Percentiles rank a stretch among this genome's conserved stretches.
Evolutionary conservation across 176 grass and related monocot species (phyloP).

Genomic region (Puccinellia tenuiflora): DNA sequence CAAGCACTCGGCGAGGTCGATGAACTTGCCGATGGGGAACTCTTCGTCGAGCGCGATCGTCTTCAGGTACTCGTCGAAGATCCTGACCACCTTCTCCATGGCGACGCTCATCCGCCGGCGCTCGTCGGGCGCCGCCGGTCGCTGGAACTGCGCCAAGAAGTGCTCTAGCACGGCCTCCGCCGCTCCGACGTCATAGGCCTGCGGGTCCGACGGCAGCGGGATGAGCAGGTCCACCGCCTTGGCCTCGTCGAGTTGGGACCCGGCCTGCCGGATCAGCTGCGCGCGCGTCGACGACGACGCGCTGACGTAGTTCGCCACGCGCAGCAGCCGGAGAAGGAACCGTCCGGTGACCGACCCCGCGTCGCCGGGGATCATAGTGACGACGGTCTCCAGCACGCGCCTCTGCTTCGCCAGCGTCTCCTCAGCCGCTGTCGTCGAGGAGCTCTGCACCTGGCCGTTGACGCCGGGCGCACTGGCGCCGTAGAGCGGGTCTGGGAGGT

Average conservation of each 20-base stretch:
- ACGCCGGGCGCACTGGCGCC: neutral
- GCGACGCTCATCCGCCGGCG: constrained; percentile 38
- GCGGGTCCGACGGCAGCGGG: constrained; percentile 41
- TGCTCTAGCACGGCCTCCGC: constrained; percentile 67
- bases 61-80: constrained; percentile 65
- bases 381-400: constrained; percentile 76
- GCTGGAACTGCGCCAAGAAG: constrained; percentile 62
- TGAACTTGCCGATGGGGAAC: constrained; percentile 61
- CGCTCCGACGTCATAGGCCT: constrained; percentile 53
- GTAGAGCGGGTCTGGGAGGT: constrained; percentile 54
- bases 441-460: constrained; percentile 40
- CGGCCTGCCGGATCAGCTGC: constrained; percentile 68
- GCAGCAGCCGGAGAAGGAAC: constrained; percentile 79
- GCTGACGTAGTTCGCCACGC: constrained; percentile 56
- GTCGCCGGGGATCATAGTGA: constrained; percentile 70
- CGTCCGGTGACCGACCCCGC: constrained; percentile 54
- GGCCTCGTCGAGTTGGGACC: constrained; percentile 65
- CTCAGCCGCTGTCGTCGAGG: constrained; percentile 31
- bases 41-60: constrained; percentile 43
- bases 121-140: constrained; percentile 31
- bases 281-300: constrained; percentile 77
- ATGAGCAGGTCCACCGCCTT: constrained; percentile 59
- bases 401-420: constrained; percentile 49
- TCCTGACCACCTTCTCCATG: constrained; percentile 52
- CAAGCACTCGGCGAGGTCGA: constrained; percentile 59